Evolutionary conservation across 2,329 filamentous ascomycete genomes (phyloP).

Genomic region (Bipolaris cookei): DNA sequence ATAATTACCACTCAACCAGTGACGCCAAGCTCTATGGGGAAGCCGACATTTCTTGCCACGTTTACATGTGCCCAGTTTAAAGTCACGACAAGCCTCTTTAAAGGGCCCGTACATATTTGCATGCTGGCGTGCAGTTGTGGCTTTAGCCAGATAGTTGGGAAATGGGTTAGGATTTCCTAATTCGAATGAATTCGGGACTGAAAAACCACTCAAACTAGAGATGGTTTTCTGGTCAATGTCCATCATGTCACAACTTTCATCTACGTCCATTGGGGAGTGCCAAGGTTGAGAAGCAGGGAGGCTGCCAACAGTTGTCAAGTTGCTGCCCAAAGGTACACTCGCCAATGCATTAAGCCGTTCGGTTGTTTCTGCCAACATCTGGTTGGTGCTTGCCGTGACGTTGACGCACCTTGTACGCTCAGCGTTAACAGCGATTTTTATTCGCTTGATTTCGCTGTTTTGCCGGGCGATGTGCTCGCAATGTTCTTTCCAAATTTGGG

Average conservation of each 20-base stretch:
- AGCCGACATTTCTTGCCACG: background rate
- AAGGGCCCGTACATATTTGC: background rate
- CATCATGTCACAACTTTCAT: background rate
- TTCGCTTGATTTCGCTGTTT: background rate
- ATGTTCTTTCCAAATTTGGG: background rate
- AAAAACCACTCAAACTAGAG: background rate
- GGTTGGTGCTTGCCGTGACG: background rate
- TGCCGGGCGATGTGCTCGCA: background rate
- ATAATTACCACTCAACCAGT: slow-evolving; percentile 4
- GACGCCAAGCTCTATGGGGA: slow-evolving; percentile 2
- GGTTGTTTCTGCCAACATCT: background rate
- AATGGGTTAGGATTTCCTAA: background rate
- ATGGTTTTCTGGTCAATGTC: background rate
- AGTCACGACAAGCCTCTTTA: slow-evolving; percentile 2
- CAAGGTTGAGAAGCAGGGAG: background rate
- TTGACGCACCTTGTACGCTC: background rate
- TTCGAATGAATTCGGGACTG: background rate
- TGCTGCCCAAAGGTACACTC: background rate
- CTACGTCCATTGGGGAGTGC: background rate
- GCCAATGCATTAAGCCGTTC: background rate
- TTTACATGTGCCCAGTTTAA: slow-evolving; percentile 1
- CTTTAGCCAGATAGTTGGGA: background rate
- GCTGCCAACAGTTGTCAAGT: background rate
- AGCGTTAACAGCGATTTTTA: background rate
- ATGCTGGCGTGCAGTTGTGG: background rate